Conservation (phyloP, 192 early-diverging fungal genomes). For the Dispira parvispora region DNA sequence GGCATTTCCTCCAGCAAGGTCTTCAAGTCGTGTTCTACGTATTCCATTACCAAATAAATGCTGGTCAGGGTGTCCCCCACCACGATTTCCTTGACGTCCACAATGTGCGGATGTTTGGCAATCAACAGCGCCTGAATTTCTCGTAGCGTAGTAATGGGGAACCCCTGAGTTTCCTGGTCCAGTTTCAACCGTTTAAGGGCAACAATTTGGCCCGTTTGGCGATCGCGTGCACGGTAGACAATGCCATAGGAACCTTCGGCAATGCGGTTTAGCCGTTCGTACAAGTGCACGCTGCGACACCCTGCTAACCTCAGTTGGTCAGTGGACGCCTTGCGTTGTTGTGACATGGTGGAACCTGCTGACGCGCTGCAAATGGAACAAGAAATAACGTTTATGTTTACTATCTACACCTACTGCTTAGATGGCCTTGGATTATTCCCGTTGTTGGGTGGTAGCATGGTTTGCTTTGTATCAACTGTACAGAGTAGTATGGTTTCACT, state of each 20-base stretch:
- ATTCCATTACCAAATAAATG: conserved; percentile 97
- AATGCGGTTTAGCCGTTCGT: conserved; percentile 90
- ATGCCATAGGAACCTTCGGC: conserved; percentile 95
- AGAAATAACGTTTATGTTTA: no score
- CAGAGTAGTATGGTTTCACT: no score
- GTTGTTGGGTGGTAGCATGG: no score
- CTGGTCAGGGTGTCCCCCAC: conserved; percentile 43
- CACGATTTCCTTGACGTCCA: conserved; percentile 63
- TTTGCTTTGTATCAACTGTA: no score
- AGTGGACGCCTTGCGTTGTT: no score
- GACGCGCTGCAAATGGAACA: no score
- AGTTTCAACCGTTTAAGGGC: conserved; percentile 65
- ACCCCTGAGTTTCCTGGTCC: conserved; percentile 60
- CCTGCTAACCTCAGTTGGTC: background rate
- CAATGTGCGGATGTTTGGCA: conserved; percentile 71
- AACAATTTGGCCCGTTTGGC: conserved; percentile 58
- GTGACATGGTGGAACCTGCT: no score
- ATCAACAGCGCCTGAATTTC: conserved; percentile 58
- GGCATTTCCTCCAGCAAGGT: conserved; percentile 74
- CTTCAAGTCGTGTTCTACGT: conserved; percentile 89
- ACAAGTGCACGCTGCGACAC: conserved; percentile 23
- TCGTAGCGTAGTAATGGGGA: conserved; percentile 60
- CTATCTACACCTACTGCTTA: no score
- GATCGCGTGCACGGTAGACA: conserved; percentile 81
- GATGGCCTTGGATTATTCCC: no score